Evolutionary conservation across 2,329 filamentous ascomycete species (phyloP), one percentile per base, ranked within the genome.

Genomic region (Zopfia rhizophila): DNA sequence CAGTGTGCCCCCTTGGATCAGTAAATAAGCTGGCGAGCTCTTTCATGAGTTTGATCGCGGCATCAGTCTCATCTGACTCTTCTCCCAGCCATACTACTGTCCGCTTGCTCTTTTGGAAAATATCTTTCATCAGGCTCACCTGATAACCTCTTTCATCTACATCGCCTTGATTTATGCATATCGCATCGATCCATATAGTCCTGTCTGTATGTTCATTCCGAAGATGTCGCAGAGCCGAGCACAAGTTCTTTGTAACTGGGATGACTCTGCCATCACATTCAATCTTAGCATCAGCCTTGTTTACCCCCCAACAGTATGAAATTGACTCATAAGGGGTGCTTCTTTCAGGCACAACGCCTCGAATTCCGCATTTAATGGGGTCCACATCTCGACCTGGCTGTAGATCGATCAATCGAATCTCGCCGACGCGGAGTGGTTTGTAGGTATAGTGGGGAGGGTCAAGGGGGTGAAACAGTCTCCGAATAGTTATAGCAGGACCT

Each of bases 71-170:
- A 12, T 38, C 8, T 5, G 27, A 18, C 7, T 32, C 42, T n/a
- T 53, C 38, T 5, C 65, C 65, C 3, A 69, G 48, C 65, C 65
- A 71, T 6, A 61, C 51, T 13, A 64, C 24, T 7, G 65, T 58
- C 13, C 48, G 43, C 3, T 43, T 11, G 7, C 62, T 60, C 13
- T 38, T 19, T 21, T 53, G 35, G 44, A 60, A 72, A 31, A 70
- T 69, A 3, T 60, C 27, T 16, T 51, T 55, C 55, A 61, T 60
- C 28, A 58, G 40, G 3, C 25, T 24, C 11, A 60, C 51, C 32
- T 61, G 56, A 17, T 41, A 7, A 7, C 28, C 37, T 23, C 45
- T 40, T 27, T 60, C 56, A 24, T 33, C 31, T 3, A 13, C 16
- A 33, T 60, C 39, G n/a, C 7, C 25, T 33, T 60, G 56, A 25